A percentile compares a stretch with the other conserved stretches of the same genome.
phyloP scores from a whole-genome alignment of 148 eudicot genomes.

The Euryodendron excelsum region DNA sequence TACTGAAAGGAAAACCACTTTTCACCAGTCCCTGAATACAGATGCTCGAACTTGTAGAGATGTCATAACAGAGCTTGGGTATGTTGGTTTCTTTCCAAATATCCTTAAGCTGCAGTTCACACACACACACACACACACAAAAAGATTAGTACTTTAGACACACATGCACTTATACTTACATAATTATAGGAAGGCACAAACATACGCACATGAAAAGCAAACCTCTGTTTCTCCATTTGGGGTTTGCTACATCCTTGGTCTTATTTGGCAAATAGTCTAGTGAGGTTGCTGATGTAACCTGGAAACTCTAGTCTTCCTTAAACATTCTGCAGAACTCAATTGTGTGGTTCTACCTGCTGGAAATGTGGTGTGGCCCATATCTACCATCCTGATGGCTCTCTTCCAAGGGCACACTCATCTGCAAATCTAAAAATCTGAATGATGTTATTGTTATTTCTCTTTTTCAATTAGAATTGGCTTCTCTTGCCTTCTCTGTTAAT shows the following conservation, averaged over 20 bases:
- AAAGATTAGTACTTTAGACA: no score
- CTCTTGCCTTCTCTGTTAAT: background rate
- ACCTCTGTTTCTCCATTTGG: background rate
- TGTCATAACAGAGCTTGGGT: conserved; percentile 98
- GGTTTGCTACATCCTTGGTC: background rate
- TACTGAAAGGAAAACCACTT: conserved; percentile 52
- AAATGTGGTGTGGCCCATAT: background rate
- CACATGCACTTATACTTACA: no score
- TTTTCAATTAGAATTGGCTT: background rate
- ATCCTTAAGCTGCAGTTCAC: no score
- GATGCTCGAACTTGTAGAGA: conserved; percentile 96
- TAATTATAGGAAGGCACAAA: no score
- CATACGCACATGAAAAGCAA: background rate
- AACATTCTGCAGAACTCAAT: background rate
- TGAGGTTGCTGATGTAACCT: background rate
- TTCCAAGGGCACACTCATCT: background rate
- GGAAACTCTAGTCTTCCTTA: background rate
- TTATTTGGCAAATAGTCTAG: background rate
- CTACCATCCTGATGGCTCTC: background rate
- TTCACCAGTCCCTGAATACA: conserved; percentile 59
- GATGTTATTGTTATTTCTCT: background rate
- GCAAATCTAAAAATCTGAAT: background rate
- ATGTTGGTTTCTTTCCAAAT: conserved; percentile 14
- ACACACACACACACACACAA: no score
- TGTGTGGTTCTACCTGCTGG: background rate